Evolutionary conservation across 768 basidiomycete genomes (phyloP).

Genomic region (Lactarius akahatsu): DNA sequence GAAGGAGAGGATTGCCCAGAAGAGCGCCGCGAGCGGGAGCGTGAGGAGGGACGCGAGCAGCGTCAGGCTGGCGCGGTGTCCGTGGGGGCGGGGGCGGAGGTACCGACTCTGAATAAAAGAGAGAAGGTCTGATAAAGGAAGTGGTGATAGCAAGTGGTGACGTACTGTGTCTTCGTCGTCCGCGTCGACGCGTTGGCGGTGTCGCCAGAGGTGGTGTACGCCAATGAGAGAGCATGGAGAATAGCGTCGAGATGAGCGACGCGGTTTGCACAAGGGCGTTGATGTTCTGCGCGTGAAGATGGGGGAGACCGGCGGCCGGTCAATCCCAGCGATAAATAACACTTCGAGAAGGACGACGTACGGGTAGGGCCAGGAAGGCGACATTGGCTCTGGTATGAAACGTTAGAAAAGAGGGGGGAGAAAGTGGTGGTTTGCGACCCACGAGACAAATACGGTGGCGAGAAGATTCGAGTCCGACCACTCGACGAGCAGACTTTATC

Average conservation of each 20-base stretch:
- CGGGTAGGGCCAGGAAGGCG: constrained; percentile 11
- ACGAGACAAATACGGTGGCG: constrained; percentile 24
- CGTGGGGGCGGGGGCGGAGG: background rate
- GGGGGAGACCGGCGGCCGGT: background rate
- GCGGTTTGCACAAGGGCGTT: constrained; percentile 12
- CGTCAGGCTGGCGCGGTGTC: constrained; percentile 1
- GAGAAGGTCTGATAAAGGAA: too few relatives aligned
- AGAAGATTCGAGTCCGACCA: constrained; percentile 20
- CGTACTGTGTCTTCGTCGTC: constrained; percentile 22
- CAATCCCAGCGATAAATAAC: background rate
- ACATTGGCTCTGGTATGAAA: constrained; percentile 10
- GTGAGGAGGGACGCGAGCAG: constrained; percentile 12
- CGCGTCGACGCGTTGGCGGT: constrained; percentile 27
- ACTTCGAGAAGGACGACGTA: background rate
- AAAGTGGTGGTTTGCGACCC: background rate
- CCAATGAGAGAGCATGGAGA: constrained; percentile 29
- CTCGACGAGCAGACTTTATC: constrained; percentile 18
- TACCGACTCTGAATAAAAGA: constrained; percentile 4
- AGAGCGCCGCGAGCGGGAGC: constrained; percentile 17
- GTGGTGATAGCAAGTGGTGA: background rate
- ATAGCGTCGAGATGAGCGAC: constrained; percentile 28
- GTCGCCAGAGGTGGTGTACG: constrained; percentile 33
- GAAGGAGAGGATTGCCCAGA: constrained; percentile 19
- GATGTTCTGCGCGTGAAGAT: background rate
- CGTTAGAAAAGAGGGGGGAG: too few relatives aligned